Base-by-base conservation (phyloP, 78 protist genomes). In the Diacronema lutheri region DNA sequence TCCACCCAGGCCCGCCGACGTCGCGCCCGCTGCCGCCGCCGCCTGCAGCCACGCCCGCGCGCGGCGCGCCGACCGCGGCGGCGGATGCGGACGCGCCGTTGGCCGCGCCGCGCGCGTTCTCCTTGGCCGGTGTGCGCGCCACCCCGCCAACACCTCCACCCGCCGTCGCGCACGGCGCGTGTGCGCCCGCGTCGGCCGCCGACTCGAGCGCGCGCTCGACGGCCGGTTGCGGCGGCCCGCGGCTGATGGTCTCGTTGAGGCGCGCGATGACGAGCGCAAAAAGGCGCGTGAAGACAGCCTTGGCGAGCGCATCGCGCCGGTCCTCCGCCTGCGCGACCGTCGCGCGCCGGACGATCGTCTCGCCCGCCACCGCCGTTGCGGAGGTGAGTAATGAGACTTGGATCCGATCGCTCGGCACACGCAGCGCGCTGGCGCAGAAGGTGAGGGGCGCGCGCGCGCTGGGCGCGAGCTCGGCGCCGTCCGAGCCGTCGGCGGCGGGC, bases 281-380 rank as follows among this genome's bases (percentile, higher is more conserved):
- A 6, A 96, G 58, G 29, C 87, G 85, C 26, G 83, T 85, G 89
- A 95, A 96, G 41, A 94, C 40, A 11, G 95, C 87, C 82, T 95
- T 95, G 10, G 84, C 90, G 14, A 95, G 62, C n/a, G 96, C 92
- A 71, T 94, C 97, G 65, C 95, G 38, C 13, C 50, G 50, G 50
- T 44, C 50, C 50, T 44, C 66, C 13, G 35, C 16, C 66, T 16
- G 33, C 33, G 21, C 66, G 26, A 20, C 29, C 33, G 5, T 61
- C 33, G 21, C 33, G 26, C 66, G 66, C 35, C 33, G 29, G 21
- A 26, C 35, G 35, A 61, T 29, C 66, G 26, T 16, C 33, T 11
- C 66, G 66, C 11, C 11, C 33, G 21, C 66, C 26, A 61, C 26
- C 35, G 33, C 10, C 33, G 1, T 2, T 10, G 33, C 35, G 33